Evolutionary conservation across 257 asterid species (phyloP).

Genomic region (Nicotiana otophora): DNA sequence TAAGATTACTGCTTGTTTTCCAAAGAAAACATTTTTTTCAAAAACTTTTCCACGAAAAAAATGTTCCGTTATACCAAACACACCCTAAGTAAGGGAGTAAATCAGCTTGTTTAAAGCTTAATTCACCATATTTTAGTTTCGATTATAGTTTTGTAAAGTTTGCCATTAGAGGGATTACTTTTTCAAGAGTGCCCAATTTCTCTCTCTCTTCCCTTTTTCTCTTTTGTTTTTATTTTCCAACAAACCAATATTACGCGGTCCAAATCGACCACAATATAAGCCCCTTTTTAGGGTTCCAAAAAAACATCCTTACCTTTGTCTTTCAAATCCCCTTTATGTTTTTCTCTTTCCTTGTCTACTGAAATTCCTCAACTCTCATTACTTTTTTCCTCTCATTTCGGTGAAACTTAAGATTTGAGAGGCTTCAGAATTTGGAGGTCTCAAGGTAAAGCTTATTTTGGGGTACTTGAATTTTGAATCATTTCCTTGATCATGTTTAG

Average conservation of each 20-base stretch:
- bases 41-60: too few species aligned
- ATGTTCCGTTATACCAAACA: too few species aligned
- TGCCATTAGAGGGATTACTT: not conserved
- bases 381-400: not conserved
- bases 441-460: not conserved
- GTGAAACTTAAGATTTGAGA: not conserved
- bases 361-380: not conserved
- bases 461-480: not conserved
- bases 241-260: constrained; percentile 13
- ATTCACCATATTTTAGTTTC: too few species aligned
- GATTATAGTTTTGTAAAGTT: not conserved
- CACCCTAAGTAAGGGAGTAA: too few species aligned
- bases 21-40: too few species aligned
- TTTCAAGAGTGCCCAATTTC: not conserved
- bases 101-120: too few species aligned
- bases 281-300: constrained; percentile 13
- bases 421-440: not conserved
- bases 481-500: not conserved
- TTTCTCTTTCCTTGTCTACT: not conserved
- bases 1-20: too few species aligned
- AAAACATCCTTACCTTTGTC: not conserved
- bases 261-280: constrained; percentile 12
- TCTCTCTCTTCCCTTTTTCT: not conserved
- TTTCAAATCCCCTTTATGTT: not conserved
- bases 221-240: not conserved